A percentile compares a stretch with the other conserved stretches of the same genome.
These are phyloP conservation scores for Tuber microsphaerosporum DNA, from an alignment of 495 filamentous ascomycete species.

Conservation along the genomic window DNA sequence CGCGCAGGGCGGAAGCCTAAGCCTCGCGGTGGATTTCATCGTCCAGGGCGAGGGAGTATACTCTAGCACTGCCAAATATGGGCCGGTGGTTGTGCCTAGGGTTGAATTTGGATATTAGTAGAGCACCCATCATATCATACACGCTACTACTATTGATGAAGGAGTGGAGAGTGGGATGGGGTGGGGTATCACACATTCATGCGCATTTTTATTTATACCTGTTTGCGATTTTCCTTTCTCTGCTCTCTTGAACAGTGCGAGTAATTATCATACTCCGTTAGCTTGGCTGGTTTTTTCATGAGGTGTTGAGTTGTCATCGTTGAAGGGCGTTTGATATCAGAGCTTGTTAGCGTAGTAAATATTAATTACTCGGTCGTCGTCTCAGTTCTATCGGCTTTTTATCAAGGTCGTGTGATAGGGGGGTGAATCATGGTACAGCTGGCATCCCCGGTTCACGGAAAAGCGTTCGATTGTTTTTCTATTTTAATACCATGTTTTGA, in stretches of 20 bases:
- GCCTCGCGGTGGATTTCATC: conserved; percentile 91
- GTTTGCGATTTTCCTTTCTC: background rate
- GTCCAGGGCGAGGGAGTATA: conserved; percentile 83
- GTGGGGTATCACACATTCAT: conserved; percentile 4
- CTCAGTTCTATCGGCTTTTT: background rate
- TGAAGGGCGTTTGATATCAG: conserved; percentile 6
- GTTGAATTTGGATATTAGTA: conserved; percentile 64
- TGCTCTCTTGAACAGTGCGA: conserved; percentile 3
- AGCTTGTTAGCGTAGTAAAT: background rate
- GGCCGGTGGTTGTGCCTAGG: conserved; percentile 89
- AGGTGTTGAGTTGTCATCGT: background rate
- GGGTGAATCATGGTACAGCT: background rate
- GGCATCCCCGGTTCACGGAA: background rate
- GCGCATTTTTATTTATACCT: conserved; percentile 12
- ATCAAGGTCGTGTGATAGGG: background rate
- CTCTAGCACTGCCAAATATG: conserved; percentile 82
- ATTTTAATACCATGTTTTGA: background rate
- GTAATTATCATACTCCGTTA: background rate
- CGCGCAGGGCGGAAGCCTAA: conserved; percentile 59
- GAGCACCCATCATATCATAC: background rate
- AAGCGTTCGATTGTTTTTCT: background rate
- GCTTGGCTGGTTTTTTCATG: background rate
- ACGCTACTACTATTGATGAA: background rate
- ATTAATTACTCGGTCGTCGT: background rate
- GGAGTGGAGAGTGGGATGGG: conserved; percentile 45